Evolutionary conservation across 331 rosid genomes (phyloP), one percentile per base, ranked within the genome.

Genomic region (Quercus tomentella): DNA sequence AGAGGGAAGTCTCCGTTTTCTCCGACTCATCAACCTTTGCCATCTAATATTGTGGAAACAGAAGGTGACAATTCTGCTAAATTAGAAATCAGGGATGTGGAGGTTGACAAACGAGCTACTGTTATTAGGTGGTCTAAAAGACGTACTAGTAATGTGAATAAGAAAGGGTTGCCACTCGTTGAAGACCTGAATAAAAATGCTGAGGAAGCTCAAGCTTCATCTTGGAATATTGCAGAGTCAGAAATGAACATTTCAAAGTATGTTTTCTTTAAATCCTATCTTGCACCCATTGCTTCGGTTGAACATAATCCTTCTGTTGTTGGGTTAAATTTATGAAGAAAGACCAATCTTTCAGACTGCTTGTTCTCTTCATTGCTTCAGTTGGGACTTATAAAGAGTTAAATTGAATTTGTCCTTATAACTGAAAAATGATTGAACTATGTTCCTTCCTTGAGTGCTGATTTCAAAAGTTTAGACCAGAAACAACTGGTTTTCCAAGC

Each of bases 31-130:
- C 84, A 91, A 3, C 83, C 85, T 12, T 81, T 85, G 11, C 77
- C 41, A 62, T 79, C 81, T 18, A 14, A 49, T 49, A 72, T 77
- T 52, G 74, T 56, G 43, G 86, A 85, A 76, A 84, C 60, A 80
- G 86, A 86, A 30, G 76, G 55, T 58, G 79, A 76, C 15, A 70
- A 54, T 51, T 82, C 75, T 78, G 49, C 81, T 16, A 88, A 82
- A 74, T 77, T 85, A 79, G 92, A 89, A 79, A 86, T 92, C 73
- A 92, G 89, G 82, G 98, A 92, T 84, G 98, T 94, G 79, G 79
- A 82, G 83, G 92, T 94, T 57, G 98, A 94, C 63, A 87, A 80
- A 81, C 81, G 92, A 17, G 91, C 91, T 68, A 85, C 85, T 30
- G 74, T 83, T 70, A 76, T 62, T 41, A 81, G 80, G 80, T 66